Base-by-base conservation (phyloP, 2,329 filamentous ascomycete genomes). In the Colletotrichum musicola region DNA sequence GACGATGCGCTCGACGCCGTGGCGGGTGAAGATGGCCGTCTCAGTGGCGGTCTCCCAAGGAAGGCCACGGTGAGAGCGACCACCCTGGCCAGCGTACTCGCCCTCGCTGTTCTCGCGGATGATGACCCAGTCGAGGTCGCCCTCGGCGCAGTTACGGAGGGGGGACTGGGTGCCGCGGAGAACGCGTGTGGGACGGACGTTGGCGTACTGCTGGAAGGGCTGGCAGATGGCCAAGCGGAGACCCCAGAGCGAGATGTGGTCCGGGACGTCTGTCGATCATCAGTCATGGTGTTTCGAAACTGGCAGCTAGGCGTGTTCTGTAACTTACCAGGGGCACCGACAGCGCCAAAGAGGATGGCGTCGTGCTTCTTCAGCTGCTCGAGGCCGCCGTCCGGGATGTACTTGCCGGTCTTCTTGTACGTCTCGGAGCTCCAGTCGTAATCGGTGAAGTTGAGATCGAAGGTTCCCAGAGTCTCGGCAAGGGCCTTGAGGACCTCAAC, bases 391-490 rank as follows among this genome's bases (percentile, higher is more conserved):
- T 88, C 84, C 0, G 89, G 88, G 9, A 91, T 90, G 74, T 91
- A 92, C 71, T 87, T 84, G 1, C 90, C 90, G 0, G 85, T 89
- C 75, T 85, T 85, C 75, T 90, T 90, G 78, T 90, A 92, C 0
- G 84, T 88, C 16, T 89, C 87, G 0, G 88, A 91, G 72, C 86
- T 89, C 90, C 90, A 92, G 76, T 91, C 88, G 72, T 87, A 90
- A 71, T 89, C 80, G 49, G 83, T 84, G 74, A 92, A 92, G 12
- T 87, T 79, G 0, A 93, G 80, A 9, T 84, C 81, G 76, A 93
- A 93, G 0, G 85, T 84, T 46, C 85, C 82, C 1, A 89, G 79
- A 1, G 84, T 80, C 40, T 81, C 75, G 4, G 83, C 80, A 1
- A 91, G 77, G 14, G 84, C 83, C 70, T 89, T 83, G 58, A 93